These are phyloP conservation scores for Hyaloscypha finlandica DNA, from an alignment of 495 filamentous ascomycete genomes.

Conservation along the genomic window DNA sequence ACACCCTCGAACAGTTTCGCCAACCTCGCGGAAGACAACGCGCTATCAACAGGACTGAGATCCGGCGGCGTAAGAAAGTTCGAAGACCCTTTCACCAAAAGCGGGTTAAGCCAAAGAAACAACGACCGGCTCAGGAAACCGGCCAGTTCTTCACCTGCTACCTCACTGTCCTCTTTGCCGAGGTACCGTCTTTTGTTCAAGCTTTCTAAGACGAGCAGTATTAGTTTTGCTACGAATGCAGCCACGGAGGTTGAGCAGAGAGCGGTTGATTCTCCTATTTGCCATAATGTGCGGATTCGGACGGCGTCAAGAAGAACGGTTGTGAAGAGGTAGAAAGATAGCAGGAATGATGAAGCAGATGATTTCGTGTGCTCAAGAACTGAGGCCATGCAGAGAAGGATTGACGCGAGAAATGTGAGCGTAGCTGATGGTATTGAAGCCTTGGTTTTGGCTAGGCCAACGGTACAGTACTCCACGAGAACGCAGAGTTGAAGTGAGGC, in stretches of 20 bases:
- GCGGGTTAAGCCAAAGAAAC: slow-evolving; percentile 61
- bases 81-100: slow-evolving; percentile 49
- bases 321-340: slow-evolving; percentile 60
- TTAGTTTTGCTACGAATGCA: slow-evolving; percentile 3
- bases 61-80: slow-evolving; percentile 42
- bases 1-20: too few species aligned
- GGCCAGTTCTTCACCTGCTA: slow-evolving; percentile 51
- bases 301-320: slow-evolving; percentile 59
- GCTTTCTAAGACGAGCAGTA: slow-evolving; percentile 17
- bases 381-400: slow-evolving; percentile 39
- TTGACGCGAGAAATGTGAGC: slow-evolving; percentile 40
- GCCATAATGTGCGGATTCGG: slow-evolving; percentile 48
- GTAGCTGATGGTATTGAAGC: slow-evolving; percentile 42
- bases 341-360: slow-evolving; percentile 53
- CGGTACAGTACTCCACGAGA: slow-evolving; percentile 46
- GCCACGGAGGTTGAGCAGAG: slow-evolving; percentile 7
- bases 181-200: slow-evolving; percentile 24
- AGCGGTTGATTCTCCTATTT: slow-evolving; percentile 19
- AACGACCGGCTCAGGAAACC: slow-evolving; percentile 52
- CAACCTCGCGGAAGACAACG: too few species aligned
- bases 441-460: slow-evolving; percentile 29
- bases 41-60: slow-evolving; percentile 32
- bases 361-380: slow-evolving; percentile 43
- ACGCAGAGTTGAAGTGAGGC: slow-evolving; percentile 42
- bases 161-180: not conserved